These are phyloP conservation scores for Bolboschoenus planiculmis DNA, from an alignment of 176 grass and related monocot genomes.

Conservation along the genomic window DNA sequence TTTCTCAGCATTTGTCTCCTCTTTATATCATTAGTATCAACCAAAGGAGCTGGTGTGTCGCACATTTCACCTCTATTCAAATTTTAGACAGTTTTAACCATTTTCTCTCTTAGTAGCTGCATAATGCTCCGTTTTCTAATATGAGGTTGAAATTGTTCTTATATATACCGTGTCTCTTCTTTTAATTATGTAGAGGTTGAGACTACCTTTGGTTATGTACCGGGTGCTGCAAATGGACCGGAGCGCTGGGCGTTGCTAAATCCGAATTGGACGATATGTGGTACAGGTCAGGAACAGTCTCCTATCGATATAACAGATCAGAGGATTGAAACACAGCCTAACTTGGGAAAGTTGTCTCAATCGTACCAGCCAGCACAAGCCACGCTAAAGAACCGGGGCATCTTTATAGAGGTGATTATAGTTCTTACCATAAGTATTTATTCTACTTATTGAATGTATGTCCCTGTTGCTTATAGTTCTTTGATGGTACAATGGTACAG, in stretches of 20 bases:
- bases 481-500: conserved; percentile 20
- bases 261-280: conserved; percentile 44
- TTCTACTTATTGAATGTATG: neutral
- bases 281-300: conserved; percentile 46
- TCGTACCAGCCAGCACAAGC: conserved; percentile 40
- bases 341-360: conserved; percentile 34
- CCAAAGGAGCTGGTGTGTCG: neutral
- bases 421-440: no score
- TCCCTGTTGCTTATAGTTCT: neutral
- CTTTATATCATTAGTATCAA: neutral
- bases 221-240: conserved; percentile 32
- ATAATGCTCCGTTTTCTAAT: no score
- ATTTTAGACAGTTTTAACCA: neutral
- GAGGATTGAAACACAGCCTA: conserved; percentile 22
- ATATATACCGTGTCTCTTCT: no score
- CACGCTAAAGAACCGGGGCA: conserved; percentile 54
- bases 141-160: neutral
- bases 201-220: conserved; percentile 51
- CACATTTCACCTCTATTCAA: neutral
- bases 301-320: conserved; percentile 50
- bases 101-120: no score
- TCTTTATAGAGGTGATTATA: conserved; percentile 45
- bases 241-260: conserved; percentile 55
- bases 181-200: conserved; percentile 30
- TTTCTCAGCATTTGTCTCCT: neutral